A percentile compares a stretch with the other conserved stretches of the same genome.
Evolutionary conservation across 768 basidiomycete genomes (phyloP).

Genomic region (Mycena floridula): DNA sequence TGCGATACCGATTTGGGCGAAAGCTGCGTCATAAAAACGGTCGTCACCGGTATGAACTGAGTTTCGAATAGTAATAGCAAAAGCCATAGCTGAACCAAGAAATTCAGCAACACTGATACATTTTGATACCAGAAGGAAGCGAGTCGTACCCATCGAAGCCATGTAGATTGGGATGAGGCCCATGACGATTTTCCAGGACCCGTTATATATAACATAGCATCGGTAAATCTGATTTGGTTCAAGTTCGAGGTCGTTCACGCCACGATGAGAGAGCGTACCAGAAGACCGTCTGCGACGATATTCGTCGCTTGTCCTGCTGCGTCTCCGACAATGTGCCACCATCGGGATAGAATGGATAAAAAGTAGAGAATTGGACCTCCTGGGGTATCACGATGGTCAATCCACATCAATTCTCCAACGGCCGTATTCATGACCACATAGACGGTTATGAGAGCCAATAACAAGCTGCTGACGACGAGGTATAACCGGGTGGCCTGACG

Average conservation of each 20-base stretch:
- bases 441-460: slow-evolving; percentile 22
- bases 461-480: background rate
- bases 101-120: background rate
- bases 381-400: slow-evolving; percentile 17
- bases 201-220: slow-evolving; percentile 23
- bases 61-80: too few relatives aligned
- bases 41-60: slow-evolving; percentile 20
- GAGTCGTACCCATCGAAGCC: slow-evolving; percentile 10
- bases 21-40: slow-evolving; percentile 18
- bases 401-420: slow-evolving; percentile 29
- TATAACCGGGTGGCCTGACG: too few relatives aligned
- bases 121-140: too few relatives aligned
- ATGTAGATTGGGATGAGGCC: slow-evolving; percentile 15
- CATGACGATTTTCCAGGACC: slow-evolving; percentile 4
- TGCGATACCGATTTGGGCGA: slow-evolving; percentile 21
- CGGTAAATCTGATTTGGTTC: slow-evolving; percentile 31
- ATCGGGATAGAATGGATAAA: slow-evolving; percentile 12
- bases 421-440: slow-evolving; percentile 17
- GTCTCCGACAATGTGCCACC: slow-evolving; percentile 26
- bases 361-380: slow-evolving; percentile 29
- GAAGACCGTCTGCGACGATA: slow-evolving; percentile 26
- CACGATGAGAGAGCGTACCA: slow-evolving; percentile 21
- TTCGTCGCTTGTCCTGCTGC: slow-evolving; percentile 20
- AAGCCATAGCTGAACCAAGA: background rate
- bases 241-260: background rate